Base-by-base conservation (phyloP, 805 yeast genomes). In the Kazachstania kunashirensis region DNA sequence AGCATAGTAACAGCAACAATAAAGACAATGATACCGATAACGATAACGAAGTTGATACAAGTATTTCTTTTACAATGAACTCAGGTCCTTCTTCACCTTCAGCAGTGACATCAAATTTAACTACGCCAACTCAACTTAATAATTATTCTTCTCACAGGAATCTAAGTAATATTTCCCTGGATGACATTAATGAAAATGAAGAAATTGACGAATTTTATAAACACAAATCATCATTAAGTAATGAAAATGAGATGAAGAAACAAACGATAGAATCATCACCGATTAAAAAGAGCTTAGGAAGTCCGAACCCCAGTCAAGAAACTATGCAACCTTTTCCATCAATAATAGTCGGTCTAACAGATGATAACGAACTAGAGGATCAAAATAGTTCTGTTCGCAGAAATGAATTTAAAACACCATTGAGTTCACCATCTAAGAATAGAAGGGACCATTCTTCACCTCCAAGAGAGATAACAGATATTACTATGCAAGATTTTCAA, bases 101-200 rank as follows among this genome's bases (percentile, higher is more conserved):
- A 5, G 18, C 18, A 8, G 15, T 24, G 3, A 44, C 31, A 33
- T 43, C 34, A 41, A 39, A 32, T 73, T 67, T 49, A 70, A 73
- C 5, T 5, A 10, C 25, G 13, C 26, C 36, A 7, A 19, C 3
- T 17, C 13, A n/a, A 9, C 16, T 6, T 3, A 29, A 17, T 20
- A 20, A 20, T 20, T 7, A 7, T 11, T 5, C 6, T 9, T 6
- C 19, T 6, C 25, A 30, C 14, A 46, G 38, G 15, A 46, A 39
- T 30, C 20, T 43, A 18, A 57, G 52, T 37, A 55, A 49, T 28
- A 38, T 42, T 1, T 61, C 67, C 0, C 45, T 61, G 24, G 52
- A 53, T 39, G 56, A 56, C 30, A 64, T 61, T 14, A 48, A 51
- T 16, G 66, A 62, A 42, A 58, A 62, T 34, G 57, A 49, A 29